Base-by-base conservation (phyloP, 768 basidiomycete genomes). In the Fomitopsis serialis region DNA sequence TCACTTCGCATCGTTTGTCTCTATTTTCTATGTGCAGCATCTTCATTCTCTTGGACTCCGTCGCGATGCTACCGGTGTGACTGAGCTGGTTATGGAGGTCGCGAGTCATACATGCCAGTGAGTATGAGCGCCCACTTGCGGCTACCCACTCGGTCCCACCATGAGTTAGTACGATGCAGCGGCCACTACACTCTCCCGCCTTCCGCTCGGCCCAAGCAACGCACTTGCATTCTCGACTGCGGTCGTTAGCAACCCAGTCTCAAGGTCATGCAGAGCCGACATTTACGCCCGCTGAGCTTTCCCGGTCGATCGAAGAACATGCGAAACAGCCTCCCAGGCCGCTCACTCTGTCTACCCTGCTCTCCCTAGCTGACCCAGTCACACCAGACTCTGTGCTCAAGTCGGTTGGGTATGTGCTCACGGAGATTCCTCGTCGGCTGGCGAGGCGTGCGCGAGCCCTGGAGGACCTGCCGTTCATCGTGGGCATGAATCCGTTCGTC, bases 401-500 rank as follows among this genome's bases (percentile, higher is more conserved):
- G 19, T 92, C 89, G n/a, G 88, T 85, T 3, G 74, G 77, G 3
- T 89, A 87, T 66, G 83, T 82, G 0, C 76, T 89, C 13, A 76
- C 82, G 2, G 90, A 92, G 66, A 82, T 92, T 15, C 91, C 92
- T 21, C 77, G 84, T 19, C 76, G 89, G 48, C 77, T 93, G 29
- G 89, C 87, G 1, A 81, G 78, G 53, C 83, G 90, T 12, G 84
- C 89, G 42, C 80, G 80, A 29, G 84, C 83, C 21, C 73, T 93
- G 47, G 89, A 92, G 63, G 70, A 77, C 0, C 76, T 93, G 29
- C 91, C 91, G 0, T 93, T 87, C 70, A 93, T 93, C 36, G 92
- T 92, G 46, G 92, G 89, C 21, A 91, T 87, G 48, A 93, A 93
- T 66, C 91, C 91, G 13, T 90, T 88, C 68, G 79, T 93, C n/a